A percentile compares a stretch with the other conserved stretches of the same genome.
These are phyloP conservation scores for Hirschfeldia incana DNA, from an alignment of 345 rosid genomes.

Conservation along the genomic window DNA sequence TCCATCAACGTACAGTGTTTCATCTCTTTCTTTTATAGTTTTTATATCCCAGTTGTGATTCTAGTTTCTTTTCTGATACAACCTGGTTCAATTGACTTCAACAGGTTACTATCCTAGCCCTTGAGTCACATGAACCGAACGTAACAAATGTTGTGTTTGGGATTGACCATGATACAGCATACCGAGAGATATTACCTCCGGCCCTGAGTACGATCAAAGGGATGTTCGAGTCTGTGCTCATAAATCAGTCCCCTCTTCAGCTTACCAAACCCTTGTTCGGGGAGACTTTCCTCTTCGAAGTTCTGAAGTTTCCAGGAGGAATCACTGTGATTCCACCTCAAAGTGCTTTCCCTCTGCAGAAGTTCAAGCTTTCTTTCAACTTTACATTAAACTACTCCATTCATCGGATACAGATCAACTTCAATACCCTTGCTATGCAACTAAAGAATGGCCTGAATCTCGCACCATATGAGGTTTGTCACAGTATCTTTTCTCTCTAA, in stretches of 20 bases:
- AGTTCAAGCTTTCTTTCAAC: constrained; percentile 74
- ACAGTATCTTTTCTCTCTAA: neutral
- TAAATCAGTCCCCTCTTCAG: constrained; percentile 53
- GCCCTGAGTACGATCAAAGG: constrained; percentile 63
- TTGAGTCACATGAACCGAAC: constrained; percentile 53
- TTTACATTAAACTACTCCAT: constrained; percentile 79
- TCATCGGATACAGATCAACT: constrained; percentile 59
- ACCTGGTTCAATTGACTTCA: constrained; percentile 26
- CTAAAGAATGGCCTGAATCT: constrained; percentile 71
- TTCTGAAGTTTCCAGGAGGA: constrained; percentile 75
- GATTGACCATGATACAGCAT: constrained; percentile 61
- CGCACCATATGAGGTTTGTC: constrained; percentile 71
- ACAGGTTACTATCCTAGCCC: constrained; percentile 71
- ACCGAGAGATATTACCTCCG: constrained; percentile 52
- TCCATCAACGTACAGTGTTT: constrained; percentile 51
- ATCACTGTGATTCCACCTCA: constrained; percentile 78
- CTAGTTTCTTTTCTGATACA: constrained; percentile 11
- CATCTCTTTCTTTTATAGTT: neutral
- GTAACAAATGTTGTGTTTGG: constrained; percentile 75
- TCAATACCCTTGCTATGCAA: constrained; percentile 63
- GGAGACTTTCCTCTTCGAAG: constrained; percentile 61
- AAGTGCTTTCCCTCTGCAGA: constrained; percentile 77
- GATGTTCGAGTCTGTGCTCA: constrained; percentile 56
- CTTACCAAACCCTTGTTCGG: constrained; percentile 73
- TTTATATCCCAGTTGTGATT: neutral